Conservation (phyloP, 2,329 filamentous ascomycete genomes). For the Pseudocercospora pini-densiflorae region DNA sequence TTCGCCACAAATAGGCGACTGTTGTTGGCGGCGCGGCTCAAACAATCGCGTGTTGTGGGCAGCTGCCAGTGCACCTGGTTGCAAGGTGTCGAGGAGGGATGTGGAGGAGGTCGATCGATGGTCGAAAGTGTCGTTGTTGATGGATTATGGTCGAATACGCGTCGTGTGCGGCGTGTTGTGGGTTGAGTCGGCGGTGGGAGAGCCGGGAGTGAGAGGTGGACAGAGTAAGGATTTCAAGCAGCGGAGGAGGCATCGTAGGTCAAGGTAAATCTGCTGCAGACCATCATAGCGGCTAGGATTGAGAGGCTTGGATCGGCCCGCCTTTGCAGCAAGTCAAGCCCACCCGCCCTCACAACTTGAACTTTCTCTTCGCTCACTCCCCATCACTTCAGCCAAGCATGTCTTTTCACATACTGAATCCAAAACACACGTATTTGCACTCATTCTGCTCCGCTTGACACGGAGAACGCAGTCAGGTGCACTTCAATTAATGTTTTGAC, state of each 20-base stretch:
- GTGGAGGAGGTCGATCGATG: conserved; percentile 9
- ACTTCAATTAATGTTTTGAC: not conserved
- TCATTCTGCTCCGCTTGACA: conserved; percentile 27
- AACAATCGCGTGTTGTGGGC: conserved; percentile 17
- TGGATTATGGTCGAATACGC: conserved; percentile 64
- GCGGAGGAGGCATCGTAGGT: not conserved
- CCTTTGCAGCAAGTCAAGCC: not conserved
- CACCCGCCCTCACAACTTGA: not conserved
- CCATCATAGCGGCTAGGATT: not conserved
- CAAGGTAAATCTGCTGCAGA: not conserved
- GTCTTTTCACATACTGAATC: not conserved
- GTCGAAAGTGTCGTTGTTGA: conserved; percentile 58
- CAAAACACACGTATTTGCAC: conserved; percentile 28
- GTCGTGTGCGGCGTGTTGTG: conserved; percentile 8
- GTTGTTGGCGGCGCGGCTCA: not conserved
- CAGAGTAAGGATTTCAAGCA: not conserved
- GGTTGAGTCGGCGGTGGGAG: conserved; percentile 3
- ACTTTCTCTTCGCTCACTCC: not conserved
- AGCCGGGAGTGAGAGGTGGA: not conserved
- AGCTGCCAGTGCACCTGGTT: not conserved
- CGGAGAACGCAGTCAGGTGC: not conserved
- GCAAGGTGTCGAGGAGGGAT: not conserved
- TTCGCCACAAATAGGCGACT: conserved; percentile 11
- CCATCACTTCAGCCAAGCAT: conserved; percentile 1
- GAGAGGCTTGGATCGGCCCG: not conserved